A percentile compares a stretch with the other conserved stretches of the same genome.
These are phyloP conservation scores for Boletus sensibilis DNA, from an alignment of 768 basidiomycete genomes.

Conservation along the genomic window DNA sequence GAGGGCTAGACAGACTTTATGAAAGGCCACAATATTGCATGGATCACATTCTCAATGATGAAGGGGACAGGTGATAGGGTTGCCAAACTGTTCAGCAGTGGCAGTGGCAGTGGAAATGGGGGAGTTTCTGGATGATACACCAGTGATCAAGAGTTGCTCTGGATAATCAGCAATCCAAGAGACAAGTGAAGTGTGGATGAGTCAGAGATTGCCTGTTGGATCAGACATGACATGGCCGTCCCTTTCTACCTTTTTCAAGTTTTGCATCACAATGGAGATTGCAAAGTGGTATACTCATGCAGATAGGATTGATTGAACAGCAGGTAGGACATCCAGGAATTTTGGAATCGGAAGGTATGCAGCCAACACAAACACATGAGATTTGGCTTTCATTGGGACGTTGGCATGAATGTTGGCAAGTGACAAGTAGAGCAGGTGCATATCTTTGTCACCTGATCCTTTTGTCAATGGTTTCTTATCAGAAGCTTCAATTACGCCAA, in stretches of 20 bases:
- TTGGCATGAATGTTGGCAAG: constrained; percentile 34
- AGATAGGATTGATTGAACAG: constrained; percentile 30
- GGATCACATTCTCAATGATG: no score
- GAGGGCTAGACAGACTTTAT: no score
- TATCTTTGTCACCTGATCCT: no score
- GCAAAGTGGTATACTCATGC: constrained; percentile 28
- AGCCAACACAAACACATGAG: constrained; percentile 28
- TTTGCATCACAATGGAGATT: constrained; percentile 30
- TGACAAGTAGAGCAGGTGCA: constrained; percentile 33
- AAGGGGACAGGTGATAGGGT: no score
- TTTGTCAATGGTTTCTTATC: no score
- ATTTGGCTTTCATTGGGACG: constrained; percentile 32
- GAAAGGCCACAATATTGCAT: no score
- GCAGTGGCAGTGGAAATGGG: no score
- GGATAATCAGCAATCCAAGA: neutral
- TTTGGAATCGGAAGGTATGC: constrained; percentile 34
- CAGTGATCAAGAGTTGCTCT: constrained; percentile 5
- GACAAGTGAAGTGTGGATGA: constrained; percentile 9
- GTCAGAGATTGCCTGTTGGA: constrained; percentile 2
- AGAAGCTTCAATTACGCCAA: no score
- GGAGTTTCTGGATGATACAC: no score
- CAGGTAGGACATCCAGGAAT: constrained; percentile 19
- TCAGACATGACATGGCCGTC: constrained; percentile 30
- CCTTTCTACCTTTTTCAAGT: constrained; percentile 28
- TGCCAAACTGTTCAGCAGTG: no score